Evolutionary conservation across 2,329 filamentous ascomycete genomes (phyloP).

Genomic region (Exophiala oligosperma): DNA sequence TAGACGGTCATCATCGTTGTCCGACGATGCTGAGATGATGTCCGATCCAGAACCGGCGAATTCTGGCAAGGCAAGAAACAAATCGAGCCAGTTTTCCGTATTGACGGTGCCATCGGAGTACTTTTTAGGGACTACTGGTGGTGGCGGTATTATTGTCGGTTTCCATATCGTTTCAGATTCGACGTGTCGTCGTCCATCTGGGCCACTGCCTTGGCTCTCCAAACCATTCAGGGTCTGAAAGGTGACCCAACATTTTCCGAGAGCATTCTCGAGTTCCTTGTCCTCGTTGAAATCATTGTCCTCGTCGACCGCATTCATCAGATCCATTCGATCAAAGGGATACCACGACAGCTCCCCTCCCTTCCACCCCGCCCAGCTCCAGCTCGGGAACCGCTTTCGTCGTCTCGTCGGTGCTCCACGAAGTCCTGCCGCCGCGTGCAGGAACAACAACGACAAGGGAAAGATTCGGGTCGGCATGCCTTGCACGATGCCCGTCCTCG

Average conservation of each 20-base stretch:
- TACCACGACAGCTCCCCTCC: not conserved
- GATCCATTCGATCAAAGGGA: not conserved
- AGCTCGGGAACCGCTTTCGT: not conserved
- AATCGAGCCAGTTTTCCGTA: not conserved
- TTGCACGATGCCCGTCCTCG: not conserved
- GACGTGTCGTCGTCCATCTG: not conserved
- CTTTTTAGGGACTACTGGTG: no score
- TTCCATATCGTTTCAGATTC: not conserved
- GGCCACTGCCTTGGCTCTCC: not conserved
- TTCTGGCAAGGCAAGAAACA: not conserved
- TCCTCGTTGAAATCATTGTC: not conserved
- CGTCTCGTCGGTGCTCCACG: not conserved
- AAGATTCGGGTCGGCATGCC: not conserved
- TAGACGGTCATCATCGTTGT: no score
- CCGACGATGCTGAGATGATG: not conserved
- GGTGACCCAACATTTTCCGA: not conserved
- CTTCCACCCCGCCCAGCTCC: slow-evolving; percentile 1
- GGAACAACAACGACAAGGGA: not conserved
- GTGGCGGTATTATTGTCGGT: not conserved
- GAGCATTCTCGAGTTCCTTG: not conserved
- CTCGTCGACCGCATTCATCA: not conserved
- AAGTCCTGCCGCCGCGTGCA: not conserved
- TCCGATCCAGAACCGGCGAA: not conserved
- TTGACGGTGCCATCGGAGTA: not conserved
- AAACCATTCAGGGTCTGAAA: not conserved